Base-by-base conservation (phyloP, 805 yeast genomes). In the Grigorovia humatica region DNA sequence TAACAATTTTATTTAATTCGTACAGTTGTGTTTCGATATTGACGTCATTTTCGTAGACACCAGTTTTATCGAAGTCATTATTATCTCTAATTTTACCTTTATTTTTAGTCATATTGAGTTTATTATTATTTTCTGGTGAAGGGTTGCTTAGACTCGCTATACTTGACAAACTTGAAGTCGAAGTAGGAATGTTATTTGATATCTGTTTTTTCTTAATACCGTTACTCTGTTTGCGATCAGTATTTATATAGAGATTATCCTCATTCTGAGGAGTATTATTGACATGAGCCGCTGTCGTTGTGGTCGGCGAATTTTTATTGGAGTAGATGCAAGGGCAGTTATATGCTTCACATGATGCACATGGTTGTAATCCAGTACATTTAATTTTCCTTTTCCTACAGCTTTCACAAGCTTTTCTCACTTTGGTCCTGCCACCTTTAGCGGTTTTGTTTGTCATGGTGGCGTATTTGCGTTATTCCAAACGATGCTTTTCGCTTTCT, bases 351-450 rank as follows among this genome's bases (percentile, higher is more conserved):
- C 70, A 66, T 18, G 61, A 61, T 13, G 60, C 53, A 54, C 70
- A 66, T 13, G 70, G 70, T 35, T 52, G 58, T 9, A 52, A 53
- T 2, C 70, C 70, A n/a, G 66, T 64, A 50, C 70, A 66, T 50
- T 65, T 64, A 46, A 66, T 60, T 52, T 66, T 66, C 40, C 69
- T 60, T 47, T 61, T 61, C 27, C 70, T 57, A 49, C 70, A 66
- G 47, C 63, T 64, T 45, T 66, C 64, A 48, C 70, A 66, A 4
- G 70, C 59, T 18, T 54, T 53, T 12, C 57, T 49, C 2, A 55
- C 58, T 44, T 57, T 57, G 19, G 32, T 40, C 30, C 53, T 50
- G 7, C 43, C 19, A 7, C 9, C 15, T 15, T 46, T 46, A 18
- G 29, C 32, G 32, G n/a, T 35, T 18, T 38, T 15, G 18, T 45